phyloP scores from a whole-genome alignment of 768 basidiomycete species.

The Mycena rosella region DNA sequence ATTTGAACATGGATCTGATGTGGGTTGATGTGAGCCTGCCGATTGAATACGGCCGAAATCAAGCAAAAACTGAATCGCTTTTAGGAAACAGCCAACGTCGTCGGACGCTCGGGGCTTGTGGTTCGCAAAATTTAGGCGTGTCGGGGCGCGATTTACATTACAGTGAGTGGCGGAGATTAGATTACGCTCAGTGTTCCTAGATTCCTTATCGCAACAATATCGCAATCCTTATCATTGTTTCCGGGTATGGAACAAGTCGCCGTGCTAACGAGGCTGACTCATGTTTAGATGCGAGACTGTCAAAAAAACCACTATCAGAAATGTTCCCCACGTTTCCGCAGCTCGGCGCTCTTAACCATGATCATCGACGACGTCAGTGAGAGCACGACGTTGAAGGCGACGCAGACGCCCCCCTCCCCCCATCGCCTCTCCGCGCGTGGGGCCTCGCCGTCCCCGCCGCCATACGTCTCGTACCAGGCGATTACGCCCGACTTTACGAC shows the following conservation, averaged over 20 bases:
- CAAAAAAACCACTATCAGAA: background rate
- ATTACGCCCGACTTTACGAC: too few species aligned
- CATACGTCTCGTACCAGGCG: conserved; percentile 34
- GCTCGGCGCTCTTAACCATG: conserved; percentile 19
- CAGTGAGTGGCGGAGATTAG: conserved; percentile 3
- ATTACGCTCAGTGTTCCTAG: too few species aligned
- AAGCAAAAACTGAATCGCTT: background rate
- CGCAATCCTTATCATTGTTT: too few species aligned
- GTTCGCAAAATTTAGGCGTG: conserved; percentile 20
- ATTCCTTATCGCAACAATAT: too few species aligned
- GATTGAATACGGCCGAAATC: background rate
- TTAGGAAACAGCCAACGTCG: background rate
- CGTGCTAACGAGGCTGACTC: background rate
- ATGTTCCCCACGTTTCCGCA: conserved; percentile 6
- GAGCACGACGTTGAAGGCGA: conserved; percentile 8
- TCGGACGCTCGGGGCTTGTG: background rate
- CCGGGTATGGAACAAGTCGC: too few species aligned
- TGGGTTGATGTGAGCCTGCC: background rate
- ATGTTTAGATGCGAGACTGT: background rate
- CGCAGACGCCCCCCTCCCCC: background rate
- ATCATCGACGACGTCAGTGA: conserved; percentile 34
- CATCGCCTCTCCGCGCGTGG: background rate
- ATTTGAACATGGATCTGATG: background rate
- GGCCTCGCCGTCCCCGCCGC: conserved; percentile 30
- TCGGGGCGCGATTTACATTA: conserved; percentile 2